These are phyloP conservation scores for Lasiosphaeria miniovina DNA, from an alignment of 495 filamentous ascomycete species.

Conservation along the genomic window DNA sequence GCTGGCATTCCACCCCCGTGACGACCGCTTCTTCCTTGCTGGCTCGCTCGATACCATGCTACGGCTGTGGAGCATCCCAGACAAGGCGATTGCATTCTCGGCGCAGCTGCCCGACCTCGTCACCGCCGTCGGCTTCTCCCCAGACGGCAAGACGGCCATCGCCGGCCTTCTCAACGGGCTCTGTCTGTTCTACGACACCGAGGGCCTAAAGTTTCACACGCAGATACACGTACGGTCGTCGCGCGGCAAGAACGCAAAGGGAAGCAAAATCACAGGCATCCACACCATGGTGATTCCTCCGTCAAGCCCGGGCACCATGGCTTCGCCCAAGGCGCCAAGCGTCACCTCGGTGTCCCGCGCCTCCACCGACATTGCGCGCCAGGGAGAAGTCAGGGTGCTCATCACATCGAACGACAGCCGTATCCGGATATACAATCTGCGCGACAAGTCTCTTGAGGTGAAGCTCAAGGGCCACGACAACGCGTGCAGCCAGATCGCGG, in stretches of 20 bases:
- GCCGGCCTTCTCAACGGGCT: constrained; percentile 83
- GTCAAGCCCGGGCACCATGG: not conserved
- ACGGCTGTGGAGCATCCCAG: constrained; percentile 94
- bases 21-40: constrained; percentile 96
- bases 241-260: constrained; percentile 88
- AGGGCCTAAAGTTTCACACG: constrained; percentile 76
- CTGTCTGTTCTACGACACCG: constrained; percentile 92
- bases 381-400: constrained; percentile 76
- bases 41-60: constrained; percentile 91
- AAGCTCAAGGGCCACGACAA: constrained; percentile 96
- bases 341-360: constrained; percentile 23
- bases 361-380: constrained; percentile 14
- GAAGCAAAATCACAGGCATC: constrained; percentile 96
- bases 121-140: constrained; percentile 89
- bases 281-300: constrained; percentile 65
- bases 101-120: constrained; percentile 82
- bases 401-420: constrained; percentile 95
- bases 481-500: constrained; percentile 85
- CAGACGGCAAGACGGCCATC: constrained; percentile 86
- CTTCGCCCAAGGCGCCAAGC: constrained; percentile 33
- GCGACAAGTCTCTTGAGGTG: constrained; percentile 76
- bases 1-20: constrained; percentile 89
- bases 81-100: constrained; percentile 89
- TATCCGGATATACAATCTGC: constrained; percentile 84
- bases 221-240: constrained; percentile 89